Conservation (phyloP, 2,329 filamentous ascomycete genomes). For the Monosporascus sp. region DNA sequence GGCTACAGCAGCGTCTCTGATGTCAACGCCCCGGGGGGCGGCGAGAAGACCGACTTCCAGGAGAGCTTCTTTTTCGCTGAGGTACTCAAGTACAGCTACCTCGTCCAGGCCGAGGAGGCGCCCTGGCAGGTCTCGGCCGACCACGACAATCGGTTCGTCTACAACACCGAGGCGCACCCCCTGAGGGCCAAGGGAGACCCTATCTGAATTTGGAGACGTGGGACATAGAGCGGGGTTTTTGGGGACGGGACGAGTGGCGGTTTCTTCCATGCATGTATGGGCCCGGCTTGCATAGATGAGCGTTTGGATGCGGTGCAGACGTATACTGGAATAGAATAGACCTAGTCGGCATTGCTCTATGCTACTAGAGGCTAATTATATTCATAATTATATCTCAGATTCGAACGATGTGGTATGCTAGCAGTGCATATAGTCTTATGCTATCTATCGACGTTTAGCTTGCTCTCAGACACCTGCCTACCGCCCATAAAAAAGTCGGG, state of each 20-base stretch:
- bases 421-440: too few species aligned
- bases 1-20: constrained; percentile 63
- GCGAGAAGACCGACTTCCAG: constrained; percentile 62
- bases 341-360: background rate
- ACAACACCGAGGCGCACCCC: constrained; percentile 41
- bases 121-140: constrained; percentile 43
- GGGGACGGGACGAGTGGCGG: too few species aligned
- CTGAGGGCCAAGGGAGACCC: constrained; percentile 22
- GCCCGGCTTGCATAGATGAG: background rate
- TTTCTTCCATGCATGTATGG: background rate
- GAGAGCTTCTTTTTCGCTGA: constrained; percentile 89
- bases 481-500: too few species aligned
- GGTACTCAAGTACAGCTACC: constrained; percentile 77
- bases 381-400: too few species aligned
- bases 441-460: too few species aligned
- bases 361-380: too few species aligned
- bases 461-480: too few species aligned
- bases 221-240: too few species aligned
- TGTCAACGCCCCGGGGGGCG: constrained; percentile 60
- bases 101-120: constrained; percentile 62
- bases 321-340: background rate
- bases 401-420: too few species aligned
- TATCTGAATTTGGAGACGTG: constrained; percentile 10
- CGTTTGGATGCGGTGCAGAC: background rate
- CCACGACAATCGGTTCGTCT: constrained; percentile 44